Base-by-base conservation (phyloP, 495 filamentous ascomycete genomes). In the Stereocaulon alpinum region DNA sequence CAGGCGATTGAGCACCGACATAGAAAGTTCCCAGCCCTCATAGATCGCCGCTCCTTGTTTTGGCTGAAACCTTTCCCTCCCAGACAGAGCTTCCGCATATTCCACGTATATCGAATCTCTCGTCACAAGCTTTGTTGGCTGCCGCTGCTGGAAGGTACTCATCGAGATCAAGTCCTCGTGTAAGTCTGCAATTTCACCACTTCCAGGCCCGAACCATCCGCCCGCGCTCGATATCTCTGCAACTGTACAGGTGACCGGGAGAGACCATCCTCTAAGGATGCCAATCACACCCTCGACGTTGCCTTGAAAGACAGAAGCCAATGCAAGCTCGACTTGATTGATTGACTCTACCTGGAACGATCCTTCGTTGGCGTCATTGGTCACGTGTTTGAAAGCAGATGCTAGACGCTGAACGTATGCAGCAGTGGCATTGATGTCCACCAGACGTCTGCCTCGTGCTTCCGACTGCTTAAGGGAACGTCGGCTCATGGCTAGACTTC, bases 11-110 rank as follows among this genome's bases (percentile, higher is more conserved):
- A 94, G 72, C 15, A 93, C 77, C 47, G 88, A 80, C 56, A 95
- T 79, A 0, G 88, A 85, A 59, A 95, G 70, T 70, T 96, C 86
- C 91, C 91, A 96, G 12, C 91, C 91, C 56, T 88, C 84, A 15
- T 80, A 73, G 45, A 64, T 56, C 11, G 71, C 67, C 55, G 73
- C 71, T 55, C 71, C 66, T 55, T 71, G 67, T 50, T 6, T 30
- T 49, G 48, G 22, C 17, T 73, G 64, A 42, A 78, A 64, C 6
- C 62, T 65, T 6, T 77, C 73, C 53, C 78, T 77, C 6, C 70
- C 66, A 59, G 75, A 73, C 15, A 86, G 63, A 1, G 70, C 69
- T 15, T 75, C 70, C 1, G 89, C 86, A 72, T 95, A 95, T 42
- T 78, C 74, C n/a, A 79, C 77, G 10, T 95, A 73, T 17, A 90